Percentiles rank a stretch among this genome's conserved stretches.
These are phyloP conservation scores for Flaveria brownii DNA, from an alignment of 129 eudicot species.

Conservation along the genomic window DNA sequence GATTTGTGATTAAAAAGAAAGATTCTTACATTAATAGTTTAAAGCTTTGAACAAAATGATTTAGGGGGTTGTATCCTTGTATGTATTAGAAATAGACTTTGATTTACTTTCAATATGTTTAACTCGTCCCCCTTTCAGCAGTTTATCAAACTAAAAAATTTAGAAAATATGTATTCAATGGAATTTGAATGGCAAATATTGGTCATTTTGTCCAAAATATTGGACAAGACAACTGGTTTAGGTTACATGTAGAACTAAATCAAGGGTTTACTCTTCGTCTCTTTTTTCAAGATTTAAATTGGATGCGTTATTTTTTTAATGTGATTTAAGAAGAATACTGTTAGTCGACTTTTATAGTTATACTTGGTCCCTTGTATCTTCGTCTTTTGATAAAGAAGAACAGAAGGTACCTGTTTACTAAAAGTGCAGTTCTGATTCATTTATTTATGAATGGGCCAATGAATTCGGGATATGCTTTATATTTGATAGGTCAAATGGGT, in stretches of 20 bases:
- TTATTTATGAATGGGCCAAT: background rate
- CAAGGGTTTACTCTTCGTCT: background rate
- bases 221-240: background rate
- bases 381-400: background rate
- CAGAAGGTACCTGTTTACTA: background rate
- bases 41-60: background rate
- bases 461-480: background rate
- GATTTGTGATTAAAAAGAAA: background rate
- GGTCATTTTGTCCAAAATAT: background rate
- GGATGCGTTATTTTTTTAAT: background rate
- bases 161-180: background rate
- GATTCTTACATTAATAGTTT: background rate
- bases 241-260: background rate
- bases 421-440: background rate
- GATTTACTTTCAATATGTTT: no score
- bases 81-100: background rate
- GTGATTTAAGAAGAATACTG: background rate
- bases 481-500: background rate
- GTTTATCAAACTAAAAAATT: background rate
- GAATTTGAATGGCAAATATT: no score
- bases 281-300: background rate
- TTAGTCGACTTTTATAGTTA: background rate
- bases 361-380: background rate
- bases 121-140: background rate
- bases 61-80: background rate